A percentile compares a stretch with the other conserved stretches of the same genome.
phyloP scores from a whole-genome alignment of 768 basidiomycete species.

The Suillus ampliporus region DNA sequence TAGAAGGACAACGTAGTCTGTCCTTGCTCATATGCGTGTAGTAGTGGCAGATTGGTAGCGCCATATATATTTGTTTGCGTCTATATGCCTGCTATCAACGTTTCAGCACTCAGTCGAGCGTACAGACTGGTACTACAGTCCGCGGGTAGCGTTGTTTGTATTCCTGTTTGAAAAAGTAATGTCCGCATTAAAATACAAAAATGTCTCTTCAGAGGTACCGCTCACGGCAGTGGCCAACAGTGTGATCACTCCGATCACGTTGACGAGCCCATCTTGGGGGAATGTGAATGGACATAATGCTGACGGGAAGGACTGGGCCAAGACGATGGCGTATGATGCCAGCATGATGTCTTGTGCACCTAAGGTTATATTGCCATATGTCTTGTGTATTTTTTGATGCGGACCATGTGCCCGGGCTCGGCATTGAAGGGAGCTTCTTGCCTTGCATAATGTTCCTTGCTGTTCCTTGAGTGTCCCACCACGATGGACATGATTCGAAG shows the following conservation, averaged over 20 bases:
- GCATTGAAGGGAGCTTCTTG: neutral
- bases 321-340: neutral
- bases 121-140: neutral
- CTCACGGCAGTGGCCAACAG: neutral
- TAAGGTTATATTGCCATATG: constrained; percentile 1
- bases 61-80: neutral
- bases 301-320: neutral
- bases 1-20: neutral
- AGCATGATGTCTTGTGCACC: neutral
- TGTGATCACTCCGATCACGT: neutral
- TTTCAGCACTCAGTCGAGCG: neutral
- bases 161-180: neutral
- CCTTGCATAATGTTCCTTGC: neutral
- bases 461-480: neutral
- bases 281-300: neutral
- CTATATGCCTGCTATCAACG: neutral
- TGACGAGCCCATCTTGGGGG: neutral
- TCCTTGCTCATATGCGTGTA: neutral
- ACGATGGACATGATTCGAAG: neutral
- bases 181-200: neutral
- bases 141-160: neutral
- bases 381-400: neutral
- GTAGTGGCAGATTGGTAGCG: neutral
- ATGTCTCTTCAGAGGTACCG: neutral
- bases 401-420: neutral